Conservation (phyloP, 805 yeast species). For the Starmerella apicola region DNA sequence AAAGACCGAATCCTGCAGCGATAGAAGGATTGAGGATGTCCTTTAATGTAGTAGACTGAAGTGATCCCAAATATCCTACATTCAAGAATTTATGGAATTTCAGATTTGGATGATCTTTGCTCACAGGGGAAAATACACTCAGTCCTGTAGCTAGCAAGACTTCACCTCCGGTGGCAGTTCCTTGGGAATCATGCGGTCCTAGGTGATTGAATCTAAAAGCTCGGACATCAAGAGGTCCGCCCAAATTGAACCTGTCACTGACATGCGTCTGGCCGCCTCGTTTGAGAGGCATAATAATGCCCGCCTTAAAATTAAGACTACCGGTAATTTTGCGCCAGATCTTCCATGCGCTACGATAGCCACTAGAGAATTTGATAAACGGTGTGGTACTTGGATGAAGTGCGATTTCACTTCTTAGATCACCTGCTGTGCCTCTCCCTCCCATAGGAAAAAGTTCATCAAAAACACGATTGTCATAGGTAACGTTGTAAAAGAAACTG, state of each 20-base stretch:
- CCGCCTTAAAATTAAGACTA: constrained; percentile 15
- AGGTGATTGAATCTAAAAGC: constrained; percentile 58
- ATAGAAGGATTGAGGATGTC: constrained; percentile 34
- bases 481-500: constrained; percentile 35
- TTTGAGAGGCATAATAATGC: constrained; percentile 18
- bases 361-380: constrained; percentile 28
- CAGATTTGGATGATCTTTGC: constrained; percentile 41
- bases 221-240: constrained; percentile 63
- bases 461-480: constrained; percentile 32
- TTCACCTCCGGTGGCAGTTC: constrained; percentile 58
- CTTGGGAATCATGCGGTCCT: constrained; percentile 44
- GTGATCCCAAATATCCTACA: constrained; percentile 45
- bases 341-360: constrained; percentile 26
- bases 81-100: constrained; percentile 52
- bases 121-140: constrained; percentile 49
- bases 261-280: constrained; percentile 35
- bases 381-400: constrained; percentile 28
- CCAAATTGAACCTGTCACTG: constrained; percentile 71
- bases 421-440: constrained; percentile 33
- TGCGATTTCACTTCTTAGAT: constrained; percentile 36
- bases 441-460: constrained; percentile 33
- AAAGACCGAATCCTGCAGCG: constrained; percentile 47
- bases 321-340: constrained; percentile 16
- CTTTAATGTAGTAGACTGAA: constrained; percentile 11
- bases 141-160: constrained; percentile 43